Base-by-base conservation (phyloP, 768 basidiomycete genomes). In the Termitomyces sp. region DNA sequence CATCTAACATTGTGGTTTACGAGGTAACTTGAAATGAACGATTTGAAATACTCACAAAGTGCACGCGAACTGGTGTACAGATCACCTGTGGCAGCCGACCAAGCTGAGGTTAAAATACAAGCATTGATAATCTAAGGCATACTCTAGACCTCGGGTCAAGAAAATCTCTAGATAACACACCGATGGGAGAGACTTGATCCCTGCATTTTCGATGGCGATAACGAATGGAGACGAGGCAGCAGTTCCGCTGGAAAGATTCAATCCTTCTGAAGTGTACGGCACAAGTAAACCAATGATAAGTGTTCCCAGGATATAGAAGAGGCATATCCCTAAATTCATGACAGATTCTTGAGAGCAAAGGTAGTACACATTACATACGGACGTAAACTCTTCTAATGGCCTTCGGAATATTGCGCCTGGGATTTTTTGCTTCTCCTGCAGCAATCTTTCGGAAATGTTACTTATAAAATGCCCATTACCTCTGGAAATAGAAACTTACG, bases 381-480 rank as follows among this genome's bases (percentile, higher is more conserved):
- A 87, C 80, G 71, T 87, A 91, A 49, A 90, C 87, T 46, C 84
- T 77, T 68, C 76, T 80, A 66, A 91, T 89, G 0, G 88, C 87
- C 62, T 78, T 78, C 6, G 81, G 82, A 36, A 83, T 65, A 63
- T 82, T 82, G 20, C 80, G 76, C 26, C 90, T 77, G 6, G 94
- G 94, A 72, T 95, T 95, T 72, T 89, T 92, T 0, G 92, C 87
- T 70, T 93, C 92, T n/a, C 87, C 92, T 26, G 91, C 91, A 58
- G 92, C 90, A 63, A 89, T 89, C 88, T 90, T 64, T 45, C 40
- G 40, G 47, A 50, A 38, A 20, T 36, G 16, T 47, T 26, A 13
- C 18, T 45, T 24, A 41, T 24, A 10, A 51, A 33, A 13, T n/a
- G 13, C 24, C 9, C 8, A 33, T 35, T 20, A 20, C 16, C 24